A percentile compares a stretch with the other conserved stretches of the same genome.
Evolutionary conservation across 2,329 filamentous ascomycete genomes (phyloP).

Genomic region (Cytospora chrysosperma): DNA sequence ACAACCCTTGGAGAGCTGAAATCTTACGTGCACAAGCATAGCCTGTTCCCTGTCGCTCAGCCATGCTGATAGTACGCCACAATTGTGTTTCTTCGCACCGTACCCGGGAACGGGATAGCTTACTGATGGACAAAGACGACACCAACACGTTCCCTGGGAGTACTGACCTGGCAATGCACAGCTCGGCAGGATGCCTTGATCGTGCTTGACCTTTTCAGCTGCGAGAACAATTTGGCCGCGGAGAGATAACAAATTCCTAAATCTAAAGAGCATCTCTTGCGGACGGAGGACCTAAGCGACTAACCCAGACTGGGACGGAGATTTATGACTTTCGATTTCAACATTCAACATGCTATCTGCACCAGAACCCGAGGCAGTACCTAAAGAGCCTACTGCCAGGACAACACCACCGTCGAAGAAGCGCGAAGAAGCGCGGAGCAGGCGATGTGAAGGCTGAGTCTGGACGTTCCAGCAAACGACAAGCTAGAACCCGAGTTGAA

Average conservation of each 20-base stretch:
- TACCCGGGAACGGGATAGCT: neutral
- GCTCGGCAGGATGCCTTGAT: neutral
- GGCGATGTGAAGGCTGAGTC: neutral
- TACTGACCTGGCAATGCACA: neutral
- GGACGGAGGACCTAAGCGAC: no score
- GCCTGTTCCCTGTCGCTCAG: neutral
- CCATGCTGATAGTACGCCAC: neutral
- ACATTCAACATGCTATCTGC: neutral
- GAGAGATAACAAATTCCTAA: neutral
- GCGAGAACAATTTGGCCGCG: no score
- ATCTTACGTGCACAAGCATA: no score
- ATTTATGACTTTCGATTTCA: no score
- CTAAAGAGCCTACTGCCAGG: neutral
- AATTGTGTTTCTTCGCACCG: neutral
- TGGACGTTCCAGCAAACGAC: neutral
- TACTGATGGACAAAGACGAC: neutral
- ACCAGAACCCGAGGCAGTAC: neutral
- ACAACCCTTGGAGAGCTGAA: no score
- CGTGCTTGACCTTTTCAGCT: neutral
- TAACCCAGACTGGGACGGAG: no score
- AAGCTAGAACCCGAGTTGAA: neutral
- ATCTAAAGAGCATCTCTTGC: neutral
- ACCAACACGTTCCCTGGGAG: neutral
- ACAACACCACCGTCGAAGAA: slow-evolving; percentile 2
- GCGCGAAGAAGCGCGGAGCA: slow-evolving; percentile 12